Base-by-base conservation (phyloP, 345 rosid genomes). In the Bruguiera parviflora region DNA sequence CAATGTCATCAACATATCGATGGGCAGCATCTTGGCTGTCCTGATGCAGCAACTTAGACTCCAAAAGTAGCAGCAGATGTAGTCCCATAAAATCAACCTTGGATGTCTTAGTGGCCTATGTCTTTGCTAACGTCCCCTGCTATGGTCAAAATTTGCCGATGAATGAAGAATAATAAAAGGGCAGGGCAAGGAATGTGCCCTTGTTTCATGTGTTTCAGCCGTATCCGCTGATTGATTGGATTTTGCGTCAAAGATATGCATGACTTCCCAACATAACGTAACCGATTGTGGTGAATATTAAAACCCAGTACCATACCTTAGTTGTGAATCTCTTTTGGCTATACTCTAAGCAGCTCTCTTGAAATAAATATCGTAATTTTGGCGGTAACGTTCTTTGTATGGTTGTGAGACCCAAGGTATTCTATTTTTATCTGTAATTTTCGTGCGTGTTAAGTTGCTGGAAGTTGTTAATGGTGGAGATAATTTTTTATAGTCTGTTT, bases 11-110 rank as follows among this genome's bases (percentile, higher is more conserved):
- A 95, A 95, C 86, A 92, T 95, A 77, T 81, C 94, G 51, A 74
- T 90, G 70, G 97, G 98, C 78, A 84, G 96, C 86, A 80, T 86
- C 47, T 69, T 95, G 68, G 99, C 98, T 35, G 82, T 95, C 71
- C 62, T 90, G 80, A 87, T 96, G 68, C 72, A 43, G 67, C 64
- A 62, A 62, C 4, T 53, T 22, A 39, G 67, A 21, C 68, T 73
- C 29, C 49, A 13, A n/a, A 60, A 21, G 31, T 52, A 6, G 53
- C 37, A 6, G 53, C 61, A n/a, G 3, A 15, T 32, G 20, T 58
- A 51, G 59, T 43, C 37, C 31, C 28, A 37, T 37, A 8, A 70
- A 25, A 43, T 57, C 29, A 25, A 29, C 53, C 24, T 32, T 18
- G 35, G 29, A 21, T 15, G 37, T 63, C 24, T 56, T 4, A 9